Percentiles rank a stretch among this genome's conserved stretches.
Evolutionary conservation across 129 eudicot genomes (phyloP).

Genomic region (sunflower (Helianthus annuus)): DNA sequence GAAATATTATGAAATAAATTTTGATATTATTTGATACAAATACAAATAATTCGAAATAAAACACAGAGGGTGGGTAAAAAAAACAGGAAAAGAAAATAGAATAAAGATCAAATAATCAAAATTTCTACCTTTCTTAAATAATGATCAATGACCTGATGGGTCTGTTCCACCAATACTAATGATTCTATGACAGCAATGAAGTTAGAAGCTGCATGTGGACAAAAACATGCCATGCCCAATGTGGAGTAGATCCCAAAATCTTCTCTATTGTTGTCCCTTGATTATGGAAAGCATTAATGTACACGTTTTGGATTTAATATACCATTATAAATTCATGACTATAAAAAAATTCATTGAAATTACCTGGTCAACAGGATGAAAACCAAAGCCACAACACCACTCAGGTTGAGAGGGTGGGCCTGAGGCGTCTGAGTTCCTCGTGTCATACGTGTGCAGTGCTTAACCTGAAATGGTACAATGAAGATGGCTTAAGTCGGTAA

Average conservation of each 20-base stretch:
- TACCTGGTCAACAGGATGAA: constrained; percentile 39
- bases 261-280: constrained; percentile 69
- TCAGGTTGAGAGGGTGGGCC: constrained; percentile 29
- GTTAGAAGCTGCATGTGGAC: constrained; percentile 22
- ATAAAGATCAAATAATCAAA: too few species aligned
- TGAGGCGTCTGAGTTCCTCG: constrained; percentile 30
- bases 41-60: too few species aligned
- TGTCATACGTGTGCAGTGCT: constrained; percentile 31
- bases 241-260: constrained; percentile 36
- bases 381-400: constrained; percentile 3
- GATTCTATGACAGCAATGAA: constrained; percentile 80
- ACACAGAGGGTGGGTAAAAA: too few species aligned
- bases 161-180: constrained; percentile 67
- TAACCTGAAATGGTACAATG: neutral
- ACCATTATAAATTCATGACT: neutral
- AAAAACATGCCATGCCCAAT: constrained; percentile 39
- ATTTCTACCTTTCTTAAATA: too few species aligned
- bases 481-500: too few species aligned
- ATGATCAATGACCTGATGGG: too few species aligned
- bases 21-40: too few species aligned
- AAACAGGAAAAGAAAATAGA: too few species aligned
- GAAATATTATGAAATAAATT: too few species aligned
- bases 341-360: neutral
- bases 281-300: neutral
- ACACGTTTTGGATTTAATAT: neutral